Base-by-base conservation (phyloP, 164 flowering plant genomes). In the Piper betle region DNA sequence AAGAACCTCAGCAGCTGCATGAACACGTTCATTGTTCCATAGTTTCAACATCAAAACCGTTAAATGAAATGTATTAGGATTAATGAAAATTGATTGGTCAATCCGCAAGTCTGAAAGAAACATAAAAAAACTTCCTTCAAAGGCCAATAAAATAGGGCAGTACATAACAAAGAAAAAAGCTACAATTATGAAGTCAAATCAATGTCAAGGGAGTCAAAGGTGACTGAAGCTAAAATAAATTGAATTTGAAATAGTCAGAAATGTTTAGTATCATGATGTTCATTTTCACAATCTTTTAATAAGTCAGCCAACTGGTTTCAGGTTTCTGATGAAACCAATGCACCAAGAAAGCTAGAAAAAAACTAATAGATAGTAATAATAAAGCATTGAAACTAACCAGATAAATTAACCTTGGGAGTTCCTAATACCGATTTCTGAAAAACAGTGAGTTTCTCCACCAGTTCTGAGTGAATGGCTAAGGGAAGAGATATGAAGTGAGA, bases 401-500 rank as follows among this genome's bases (percentile, higher is more conserved):
- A 39, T n/a, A 58, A 41, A 61, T 20, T 57, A 52, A 66, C 37
- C 61, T 68, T 71, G 55, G 54, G 57, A 68, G 6, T 68, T 65
- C 82, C 84, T 69, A 93, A 65, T 57, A 90, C 73, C 50, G 82
- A 67, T 67, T 79, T 84, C 77, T 90, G 99, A 73, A 93, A 93
- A 46, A 62, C 69, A 72, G 74, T 54, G 38, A 90, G 92, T 83
- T 86, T 90, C 56, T 82, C 85, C 40, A 93, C 96, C 71, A 93
- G 74, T 71, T 70, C 87, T 61, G 92, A 84, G 75, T 93, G 79
- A 67, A 88, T 79, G 56, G 97, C 97, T 82, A 93, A 76, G 4
- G 99, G 99, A 68, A 93, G 92, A 39, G 97, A 90, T 61, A 93
- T 70, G 64, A 93, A 93, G 78, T 93, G 98, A 41, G 97, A 82